A percentile compares a stretch with the other conserved stretches of the same genome.
phyloP scores from a whole-genome alignment of 2,329 filamentous ascomycete species.

The Paradendryphiella salina region DNA sequence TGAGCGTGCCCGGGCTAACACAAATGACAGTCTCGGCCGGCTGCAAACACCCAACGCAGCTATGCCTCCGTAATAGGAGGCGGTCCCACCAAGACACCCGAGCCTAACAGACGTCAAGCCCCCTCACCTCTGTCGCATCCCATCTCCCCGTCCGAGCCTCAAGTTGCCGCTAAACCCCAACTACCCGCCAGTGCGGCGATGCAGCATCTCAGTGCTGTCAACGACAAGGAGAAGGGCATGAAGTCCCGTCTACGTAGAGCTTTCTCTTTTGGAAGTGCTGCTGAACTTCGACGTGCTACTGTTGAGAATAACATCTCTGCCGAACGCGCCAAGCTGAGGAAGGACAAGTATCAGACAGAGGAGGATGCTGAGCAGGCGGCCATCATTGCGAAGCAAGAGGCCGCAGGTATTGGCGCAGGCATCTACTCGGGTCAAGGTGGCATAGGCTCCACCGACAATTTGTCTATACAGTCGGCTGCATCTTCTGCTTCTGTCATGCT shows the following conservation, averaged over 20 bases:
- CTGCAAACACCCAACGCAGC: slow-evolving; percentile 21
- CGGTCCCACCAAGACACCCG: slow-evolving; percentile 37
- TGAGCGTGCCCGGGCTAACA: not conserved
- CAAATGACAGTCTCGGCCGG: slow-evolving; percentile 29
- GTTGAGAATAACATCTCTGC: slow-evolving; percentile 61
- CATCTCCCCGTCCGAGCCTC: slow-evolving; percentile 43
- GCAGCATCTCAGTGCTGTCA: slow-evolving; percentile 83
- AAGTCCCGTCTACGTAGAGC: slow-evolving; percentile 87
- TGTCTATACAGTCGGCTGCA: slow-evolving; percentile 87
- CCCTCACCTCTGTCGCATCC: slow-evolving; percentile 55
- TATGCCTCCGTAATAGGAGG: slow-evolving; percentile 24
- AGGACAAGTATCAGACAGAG: slow-evolving; percentile 57
- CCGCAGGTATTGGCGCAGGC: slow-evolving; percentile 83
- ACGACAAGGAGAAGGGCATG: slow-evolving; percentile 79
- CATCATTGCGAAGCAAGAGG: slow-evolving; percentile 91
- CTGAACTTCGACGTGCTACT: slow-evolving; percentile 79
- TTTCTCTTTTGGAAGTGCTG: slow-evolving; percentile 94
- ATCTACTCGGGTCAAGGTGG: slow-evolving; percentile 88
- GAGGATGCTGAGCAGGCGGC: slow-evolving; percentile 87
- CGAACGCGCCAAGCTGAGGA: slow-evolving; percentile 61
- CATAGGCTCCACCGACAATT: slow-evolving; percentile 92
- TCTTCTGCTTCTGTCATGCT: slow-evolving; percentile 93
- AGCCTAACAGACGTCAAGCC: slow-evolving; percentile 49
- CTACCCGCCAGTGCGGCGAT: slow-evolving; percentile 67
- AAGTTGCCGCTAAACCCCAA: slow-evolving; percentile 22